Evolutionary conservation across 495 filamentous ascomycete species (phyloP).

Genomic region (Podospora pseudocomata): DNA sequence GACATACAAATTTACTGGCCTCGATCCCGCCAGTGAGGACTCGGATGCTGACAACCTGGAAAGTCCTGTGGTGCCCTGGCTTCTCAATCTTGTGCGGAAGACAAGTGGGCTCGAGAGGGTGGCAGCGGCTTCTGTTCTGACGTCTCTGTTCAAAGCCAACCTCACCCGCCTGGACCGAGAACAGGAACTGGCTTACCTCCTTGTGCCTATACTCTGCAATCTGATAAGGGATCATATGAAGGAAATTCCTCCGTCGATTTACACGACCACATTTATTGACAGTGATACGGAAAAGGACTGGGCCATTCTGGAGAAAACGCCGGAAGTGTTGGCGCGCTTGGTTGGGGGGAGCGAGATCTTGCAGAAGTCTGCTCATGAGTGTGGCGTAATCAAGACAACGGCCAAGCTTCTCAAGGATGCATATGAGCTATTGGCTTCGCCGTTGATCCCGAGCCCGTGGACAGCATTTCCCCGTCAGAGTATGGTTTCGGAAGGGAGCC

Average conservation of each 20-base stretch:
- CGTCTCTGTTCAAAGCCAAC: constrained; percentile 67
- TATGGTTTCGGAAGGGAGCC: constrained; percentile 19
- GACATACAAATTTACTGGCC: constrained; percentile 29
- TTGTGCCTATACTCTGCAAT: constrained; percentile 68
- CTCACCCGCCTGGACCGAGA: constrained; percentile 61
- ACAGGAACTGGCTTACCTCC: constrained; percentile 57
- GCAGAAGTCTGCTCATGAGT: constrained; percentile 80
- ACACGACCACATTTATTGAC: constrained; percentile 32
- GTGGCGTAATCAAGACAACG: constrained; percentile 65
- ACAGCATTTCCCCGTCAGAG: constrained; percentile 32
- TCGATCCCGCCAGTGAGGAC: constrained; percentile 29
- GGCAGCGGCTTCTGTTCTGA: constrained; percentile 75
- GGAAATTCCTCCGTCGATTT: constrained; percentile 23
- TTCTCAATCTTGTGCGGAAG: constrained; percentile 66
- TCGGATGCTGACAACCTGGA: constrained; percentile 60
- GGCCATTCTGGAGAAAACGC: constrained; percentile 64
- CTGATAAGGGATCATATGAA: constrained; percentile 61
- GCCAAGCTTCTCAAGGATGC: constrained; percentile 71
- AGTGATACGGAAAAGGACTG: constrained; percentile 40
- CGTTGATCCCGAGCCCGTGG: constrained; percentile 42
- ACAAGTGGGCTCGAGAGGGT: constrained; percentile 62
- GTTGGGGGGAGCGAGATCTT: constrained; percentile 70
- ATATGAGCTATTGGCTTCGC: constrained; percentile 48
- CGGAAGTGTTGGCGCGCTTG: constrained; percentile 70
- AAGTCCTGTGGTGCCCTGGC: constrained; percentile 76